A percentile compares a stretch with the other conserved stretches of the same genome.
Evolutionary conservation across 2,329 filamentous ascomycete genomes (phyloP).

Genomic region (Fusarium sp.): DNA sequence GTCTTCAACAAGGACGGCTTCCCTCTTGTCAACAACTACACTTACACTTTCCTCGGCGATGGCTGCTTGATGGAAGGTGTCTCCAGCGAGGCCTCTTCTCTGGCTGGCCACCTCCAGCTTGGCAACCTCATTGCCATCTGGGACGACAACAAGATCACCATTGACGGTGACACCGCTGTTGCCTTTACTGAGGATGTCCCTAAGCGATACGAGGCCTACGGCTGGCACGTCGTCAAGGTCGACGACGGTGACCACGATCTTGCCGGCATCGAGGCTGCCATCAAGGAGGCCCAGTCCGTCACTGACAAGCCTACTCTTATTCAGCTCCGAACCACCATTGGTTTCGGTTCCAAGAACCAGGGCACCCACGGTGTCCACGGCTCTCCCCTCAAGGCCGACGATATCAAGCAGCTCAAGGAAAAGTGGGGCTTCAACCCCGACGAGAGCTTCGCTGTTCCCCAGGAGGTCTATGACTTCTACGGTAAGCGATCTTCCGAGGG

Average conservation of each 20-base stretch:
- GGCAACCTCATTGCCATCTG: conserved; percentile 98
- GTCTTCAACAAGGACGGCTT: conserved; percentile 97
- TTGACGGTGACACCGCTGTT: conserved; percentile 93
- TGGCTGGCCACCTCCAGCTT: conserved; percentile 95
- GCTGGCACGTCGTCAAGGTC: conserved; percentile 91
- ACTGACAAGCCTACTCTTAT: conserved; percentile 98
- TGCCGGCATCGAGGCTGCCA: conserved; percentile 86
- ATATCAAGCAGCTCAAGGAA: conserved; percentile 91
- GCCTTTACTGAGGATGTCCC: conserved; percentile 97
- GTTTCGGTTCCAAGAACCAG: conserved; percentile 92
- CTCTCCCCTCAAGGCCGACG: conserved; percentile 93
- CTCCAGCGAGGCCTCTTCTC: conserved; percentile 89
- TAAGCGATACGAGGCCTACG: conserved; percentile 96
- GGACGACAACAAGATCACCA: conserved; percentile 98
- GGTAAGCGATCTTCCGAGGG: conserved; percentile 86
- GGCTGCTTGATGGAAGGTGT: conserved; percentile 99
- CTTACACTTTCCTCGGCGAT: conserved; percentile 96
- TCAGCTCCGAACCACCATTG: conserved; percentile 97
- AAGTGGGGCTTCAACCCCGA: conserved; percentile 97
- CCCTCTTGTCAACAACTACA: conserved; percentile 94
- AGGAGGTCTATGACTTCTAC: conserved; percentile 94
- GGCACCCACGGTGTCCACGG: conserved; percentile 97
- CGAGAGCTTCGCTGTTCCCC: conserved; percentile 91
- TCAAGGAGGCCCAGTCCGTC: conserved; percentile 85
- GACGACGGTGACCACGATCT: conserved; percentile 91